Conservation (phyloP, 176 grass and related monocot species). For the Rhynchospora pubera region DNA sequence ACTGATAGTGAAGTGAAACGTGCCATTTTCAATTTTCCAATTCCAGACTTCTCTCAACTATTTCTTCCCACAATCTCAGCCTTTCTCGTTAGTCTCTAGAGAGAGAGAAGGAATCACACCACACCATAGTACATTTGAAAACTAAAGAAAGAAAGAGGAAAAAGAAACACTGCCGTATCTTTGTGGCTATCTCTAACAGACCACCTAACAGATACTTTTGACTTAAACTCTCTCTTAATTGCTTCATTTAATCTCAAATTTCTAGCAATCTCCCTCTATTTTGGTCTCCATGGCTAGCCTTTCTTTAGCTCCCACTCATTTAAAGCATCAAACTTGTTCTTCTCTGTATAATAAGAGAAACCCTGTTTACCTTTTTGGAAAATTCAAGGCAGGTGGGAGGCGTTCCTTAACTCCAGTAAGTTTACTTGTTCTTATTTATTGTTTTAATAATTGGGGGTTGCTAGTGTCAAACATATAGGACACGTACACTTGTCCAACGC, state of each 20-base stretch:
- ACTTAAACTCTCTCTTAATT: too few relatives aligned
- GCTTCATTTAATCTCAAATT: neutral
- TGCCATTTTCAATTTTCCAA: neutral
- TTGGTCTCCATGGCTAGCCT: slow-evolving; percentile 25
- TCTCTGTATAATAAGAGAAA: neutral
- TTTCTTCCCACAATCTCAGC: neutral
- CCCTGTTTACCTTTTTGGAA: neutral
- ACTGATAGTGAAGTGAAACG: neutral
- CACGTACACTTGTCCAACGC: too few relatives aligned
- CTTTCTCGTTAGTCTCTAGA: neutral
- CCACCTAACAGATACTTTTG: too few relatives aligned
- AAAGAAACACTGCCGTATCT: neutral
- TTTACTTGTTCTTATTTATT: neutral
- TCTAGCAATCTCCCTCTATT: neutral
- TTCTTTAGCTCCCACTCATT: slow-evolving; percentile 48
- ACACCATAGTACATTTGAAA: neutral
- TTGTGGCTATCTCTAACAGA: too few relatives aligned
- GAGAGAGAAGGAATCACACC: neutral
- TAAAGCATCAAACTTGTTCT: slow-evolving; percentile 24
- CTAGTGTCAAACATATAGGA: too few relatives aligned
- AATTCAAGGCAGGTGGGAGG: neutral
- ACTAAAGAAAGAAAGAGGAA: too few relatives aligned
- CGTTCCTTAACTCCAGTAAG: slow-evolving; percentile 26
- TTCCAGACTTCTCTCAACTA: neutral
- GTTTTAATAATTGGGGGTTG: too few relatives aligned